Evolutionary conservation across 2,329 filamentous ascomycete genomes (phyloP), one percentile per base, ranked within the genome.

Genomic region (Dendrostoma leiphaemia): DNA sequence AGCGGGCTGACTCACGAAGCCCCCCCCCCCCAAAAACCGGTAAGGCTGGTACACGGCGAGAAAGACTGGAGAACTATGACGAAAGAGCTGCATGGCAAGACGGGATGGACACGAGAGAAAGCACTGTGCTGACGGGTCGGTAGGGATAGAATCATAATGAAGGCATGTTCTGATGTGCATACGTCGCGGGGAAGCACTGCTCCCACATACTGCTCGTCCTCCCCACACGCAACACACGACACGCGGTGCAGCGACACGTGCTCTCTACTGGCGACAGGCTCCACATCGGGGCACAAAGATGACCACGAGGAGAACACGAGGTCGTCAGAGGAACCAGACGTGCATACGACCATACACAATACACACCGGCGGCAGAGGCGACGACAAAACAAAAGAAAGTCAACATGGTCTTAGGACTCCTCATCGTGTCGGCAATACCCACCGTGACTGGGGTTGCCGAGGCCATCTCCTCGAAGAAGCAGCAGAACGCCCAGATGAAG

Each of bases 381-480:
- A 48, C 15, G 15, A 48, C 29, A n/a, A 26, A 6, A 50, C 35
- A 31, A 44, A 34, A 48, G 45, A 21, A 47, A 46, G 13, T 6
- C 48, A 50, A 26, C 45, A 78, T 79, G 75, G 73, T 78, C 38
- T 71, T 83, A 53, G 80, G 79, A 24, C 66, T 83, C n/a, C 69
- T 83, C 17, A 68, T 76, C 48, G 68, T 82, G 51, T 67, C 75
- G 45, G 70, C 76, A 38, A 83, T 83, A 59, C 80, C 80, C 44
- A 81, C 79, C 12, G 76, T 80, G 37, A 81, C 79, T 38, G 80
- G 80, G 8, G 78, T 82, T 17, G 78, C 77, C 38, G 71, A 83
- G 61, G 80, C 78, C 6, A 70, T 82, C 58, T 79, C 79, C 62
- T 79, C 79, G 3, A 78, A 83, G 66, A 82, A 82, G 68, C 77